phyloP scores from a whole-genome alignment of 306 rosid species.

The Inga leiocalycina region DNA sequence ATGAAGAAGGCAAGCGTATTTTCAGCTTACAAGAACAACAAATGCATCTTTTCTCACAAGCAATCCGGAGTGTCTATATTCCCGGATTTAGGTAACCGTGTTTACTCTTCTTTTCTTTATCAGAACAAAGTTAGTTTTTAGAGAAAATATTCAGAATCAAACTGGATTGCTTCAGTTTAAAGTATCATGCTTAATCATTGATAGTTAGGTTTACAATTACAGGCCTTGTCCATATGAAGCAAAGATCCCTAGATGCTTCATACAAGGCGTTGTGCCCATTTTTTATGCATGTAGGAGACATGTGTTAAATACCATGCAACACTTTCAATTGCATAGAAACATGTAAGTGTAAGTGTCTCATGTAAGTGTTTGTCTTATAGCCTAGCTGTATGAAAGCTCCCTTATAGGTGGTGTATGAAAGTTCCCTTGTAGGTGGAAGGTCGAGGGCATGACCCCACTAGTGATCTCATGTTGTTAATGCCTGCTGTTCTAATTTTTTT shows the following conservation, averaged over 20 bases:
- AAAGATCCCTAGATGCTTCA: neutral
- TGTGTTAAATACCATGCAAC: neutral
- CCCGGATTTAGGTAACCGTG: constrained; percentile 73
- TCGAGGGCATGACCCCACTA: too few species aligned
- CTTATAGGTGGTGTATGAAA: too few species aligned
- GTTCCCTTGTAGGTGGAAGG: too few species aligned
- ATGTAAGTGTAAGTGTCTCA: neutral
- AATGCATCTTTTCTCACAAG: constrained; percentile 54
- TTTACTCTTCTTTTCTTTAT: neutral
- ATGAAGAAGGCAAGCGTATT: constrained; percentile 68
- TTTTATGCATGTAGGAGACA: neutral
- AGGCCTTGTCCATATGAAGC: neutral
- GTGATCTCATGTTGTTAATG: too few species aligned
- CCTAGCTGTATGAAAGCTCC: too few species aligned
- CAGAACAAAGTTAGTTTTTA: neutral
- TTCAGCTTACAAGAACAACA: constrained; percentile 73
- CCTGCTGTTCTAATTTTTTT: too few species aligned
- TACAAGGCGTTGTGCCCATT: neutral
- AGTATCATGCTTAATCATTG: neutral
- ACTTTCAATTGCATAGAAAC: neutral
- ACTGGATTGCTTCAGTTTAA: neutral
- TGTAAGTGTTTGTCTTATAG: neutral
- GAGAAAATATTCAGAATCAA: neutral
- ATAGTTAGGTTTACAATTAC: neutral
- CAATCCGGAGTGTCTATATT: constrained; percentile 60